Percentiles rank a stretch among this genome's conserved stretches.
Evolutionary conservation across 2,329 filamentous ascomycete species (phyloP).

Genomic region (Fusarium guadeloupense): DNA sequence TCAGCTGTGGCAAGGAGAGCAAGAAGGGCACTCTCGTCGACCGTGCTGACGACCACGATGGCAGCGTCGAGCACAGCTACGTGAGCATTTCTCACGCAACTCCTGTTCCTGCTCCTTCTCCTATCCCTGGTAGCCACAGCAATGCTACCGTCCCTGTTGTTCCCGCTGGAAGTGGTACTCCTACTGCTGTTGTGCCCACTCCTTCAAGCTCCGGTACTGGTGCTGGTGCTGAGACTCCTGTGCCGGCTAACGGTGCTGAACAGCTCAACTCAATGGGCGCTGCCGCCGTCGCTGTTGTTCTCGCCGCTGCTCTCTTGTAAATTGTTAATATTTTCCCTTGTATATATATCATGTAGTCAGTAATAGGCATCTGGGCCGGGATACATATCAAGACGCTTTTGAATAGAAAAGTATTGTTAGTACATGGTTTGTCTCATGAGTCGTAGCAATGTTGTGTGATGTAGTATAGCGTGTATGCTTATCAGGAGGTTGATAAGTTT

Average conservation of each 20-base stretch:
- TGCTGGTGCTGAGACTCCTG: constrained; percentile 10
- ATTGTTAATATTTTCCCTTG: too few species aligned
- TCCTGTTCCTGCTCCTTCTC: background rate
- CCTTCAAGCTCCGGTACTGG: constrained; percentile 39
- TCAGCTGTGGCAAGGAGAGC: constrained; percentile 57
- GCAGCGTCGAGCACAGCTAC: constrained; percentile 11
- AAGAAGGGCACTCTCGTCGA: constrained; percentile 23
- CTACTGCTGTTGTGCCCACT: constrained; percentile 23
- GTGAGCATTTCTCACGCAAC: constrained; percentile 21
- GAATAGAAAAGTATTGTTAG: constrained; percentile 3
- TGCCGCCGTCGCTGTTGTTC: constrained; percentile 43
- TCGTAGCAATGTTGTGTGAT: background rate
- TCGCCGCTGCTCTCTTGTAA: constrained; percentile 47
- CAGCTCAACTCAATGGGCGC: constrained; percentile 47
- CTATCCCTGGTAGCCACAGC: constrained; percentile 18
- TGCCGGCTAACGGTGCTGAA: constrained; percentile 28
- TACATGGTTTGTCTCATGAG: background rate
- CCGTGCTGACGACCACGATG: constrained; percentile 3
- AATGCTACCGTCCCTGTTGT: constrained; percentile 38
- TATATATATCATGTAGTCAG: constrained; percentile 12
- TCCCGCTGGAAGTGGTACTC: constrained; percentile 1
- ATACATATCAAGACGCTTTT: background rate
- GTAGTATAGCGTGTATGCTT: too few species aligned
- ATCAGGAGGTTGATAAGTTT: too few species aligned
- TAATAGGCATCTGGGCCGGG: background rate